Evolutionary conservation across 345 rosid genomes (phyloP), one percentile per base, ranked within the genome.

Genomic region (Linum usitatissimum): DNA sequence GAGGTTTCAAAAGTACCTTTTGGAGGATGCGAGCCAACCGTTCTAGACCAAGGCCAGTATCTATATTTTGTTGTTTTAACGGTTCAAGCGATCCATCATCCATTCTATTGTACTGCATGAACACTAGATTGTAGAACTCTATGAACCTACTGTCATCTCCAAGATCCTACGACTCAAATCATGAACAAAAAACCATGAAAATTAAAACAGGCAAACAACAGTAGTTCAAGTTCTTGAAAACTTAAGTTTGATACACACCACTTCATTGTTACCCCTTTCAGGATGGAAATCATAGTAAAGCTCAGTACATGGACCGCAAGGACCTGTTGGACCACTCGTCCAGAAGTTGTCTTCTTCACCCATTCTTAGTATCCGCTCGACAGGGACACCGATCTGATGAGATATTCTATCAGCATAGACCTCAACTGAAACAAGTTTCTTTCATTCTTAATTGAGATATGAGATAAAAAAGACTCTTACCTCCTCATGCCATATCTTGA

Each of bases 301-400:
- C 77, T 92, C 99, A 6, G 99, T 89, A 83, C 97, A 89, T 30
- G 97, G 98, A 64, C 96, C 99, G 73, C 99, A 92, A 62, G 98
- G 98, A 63, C 98, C 96, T 55, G 98, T 87, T 28, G 77, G 73
- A 61, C 97, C 98, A 72, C 98, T 87, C 19, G 75, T 85, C 98
- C 98, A 92, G 73, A 92, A 92, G 81, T 89, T 92, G 73, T 87
- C 97, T 13, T 83, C 99, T 78, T 75, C 86, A 34, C 96, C 97
- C 99, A 89, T 84, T 73, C 91, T 85, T 83, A 84, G 84, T 57
- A 92, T 85, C 53, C 73, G 82, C 38, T 84, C 94, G 68, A 68
- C 76, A 48, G 97, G 94, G 72, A 89, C 94, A 66, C 86, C 87
- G 60, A 86, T 78, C 94, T 86, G 81, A 71, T 63, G 73, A 60